Conservation (phyloP, 2,329 filamentous ascomycete genomes). For the Penicillium sp. region DNA sequence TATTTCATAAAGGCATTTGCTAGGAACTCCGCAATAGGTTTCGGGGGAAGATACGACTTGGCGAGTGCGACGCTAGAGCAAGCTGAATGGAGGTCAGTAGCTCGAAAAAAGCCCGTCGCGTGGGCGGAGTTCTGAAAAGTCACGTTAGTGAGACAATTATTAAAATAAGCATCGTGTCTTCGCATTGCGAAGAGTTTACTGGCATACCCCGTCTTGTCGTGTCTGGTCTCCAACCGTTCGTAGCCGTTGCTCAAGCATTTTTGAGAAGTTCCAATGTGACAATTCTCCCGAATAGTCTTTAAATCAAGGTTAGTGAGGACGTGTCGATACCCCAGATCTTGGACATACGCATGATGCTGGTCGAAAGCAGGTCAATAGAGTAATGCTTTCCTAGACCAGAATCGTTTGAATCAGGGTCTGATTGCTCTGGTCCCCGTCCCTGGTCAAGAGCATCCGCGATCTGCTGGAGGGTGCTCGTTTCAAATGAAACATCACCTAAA, state of each 20-base stretch:
- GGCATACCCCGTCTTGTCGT: neutral
- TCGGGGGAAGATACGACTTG: neutral
- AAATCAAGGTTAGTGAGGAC: neutral
- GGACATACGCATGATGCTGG: constrained; percentile 1
- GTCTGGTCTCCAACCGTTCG: neutral
- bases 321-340: neutral
- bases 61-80: neutral
- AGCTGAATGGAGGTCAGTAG: neutral
- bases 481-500: neutral
- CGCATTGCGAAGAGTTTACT: neutral
- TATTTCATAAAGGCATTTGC: neutral
- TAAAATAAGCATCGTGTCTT: neutral
- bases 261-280: constrained; percentile 2
- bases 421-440: neutral
- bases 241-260: neutral
- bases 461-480: neutral
- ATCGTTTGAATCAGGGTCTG: neutral
- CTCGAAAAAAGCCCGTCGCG: neutral
- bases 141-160: neutral
- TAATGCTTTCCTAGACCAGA: neutral
- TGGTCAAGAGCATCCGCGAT: neutral
- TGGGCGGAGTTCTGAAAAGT: neutral
- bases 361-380: neutral
- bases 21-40: neutral
- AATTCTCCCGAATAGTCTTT: neutral